Base-by-base conservation (phyloP, 2,329 filamentous ascomycete species). In the Lasiodiplodia citricola region DNA sequence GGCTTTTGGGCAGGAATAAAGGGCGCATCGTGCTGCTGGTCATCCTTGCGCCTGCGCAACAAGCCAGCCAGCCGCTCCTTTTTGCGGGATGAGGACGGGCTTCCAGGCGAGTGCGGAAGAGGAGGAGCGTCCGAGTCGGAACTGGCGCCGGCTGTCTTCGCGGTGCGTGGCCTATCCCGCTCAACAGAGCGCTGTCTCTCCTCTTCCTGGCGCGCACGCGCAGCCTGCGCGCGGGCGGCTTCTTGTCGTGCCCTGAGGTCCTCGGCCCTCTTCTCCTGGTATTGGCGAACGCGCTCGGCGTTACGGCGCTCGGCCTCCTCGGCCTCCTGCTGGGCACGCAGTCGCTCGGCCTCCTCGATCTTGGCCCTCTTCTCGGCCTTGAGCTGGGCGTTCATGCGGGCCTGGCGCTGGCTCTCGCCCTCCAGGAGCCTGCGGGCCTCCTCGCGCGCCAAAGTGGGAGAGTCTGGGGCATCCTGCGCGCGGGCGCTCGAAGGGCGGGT, bases 31-130 rank as follows among this genome's bases (percentile, higher is more conserved):
- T 54, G 28, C 50, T 76, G 70, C 8, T 72, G 73, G 8, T 75
- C 77, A 14, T 78, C 76, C 63, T 76, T 80, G 37, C 76, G 74
- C 50, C 75, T 72, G 60, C 75, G 76, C 70, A 80, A 77, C 23
- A 80, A 66, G 13, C 77, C 75, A 68, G 47, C 47, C 31, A 79
- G 74, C 71, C 76, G 38, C 68, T 70, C 18, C 75, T 76, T 56
- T 13, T n/a, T 68, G 56, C 52, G 44, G 16, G 50, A 10, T n/a
- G 66, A 60, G 35, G 25, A 18, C 23, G 66, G 66, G 51, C 58
- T 64, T 13, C 55, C 23, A 6, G 57, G 65, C 2, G 55, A 57
- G 18, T 25, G 44, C 23, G 65, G 38, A 4, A 67, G 51, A 8
- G n/a, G 54, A 69, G 55, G 38, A 35, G 44, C 50, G 28, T 60